Percentiles rank a stretch among this genome's conserved stretches.
Evolutionary conservation across 371 early-diverging fungal species (phyloP).

Genomic region (Enteropsectra breve): DNA sequence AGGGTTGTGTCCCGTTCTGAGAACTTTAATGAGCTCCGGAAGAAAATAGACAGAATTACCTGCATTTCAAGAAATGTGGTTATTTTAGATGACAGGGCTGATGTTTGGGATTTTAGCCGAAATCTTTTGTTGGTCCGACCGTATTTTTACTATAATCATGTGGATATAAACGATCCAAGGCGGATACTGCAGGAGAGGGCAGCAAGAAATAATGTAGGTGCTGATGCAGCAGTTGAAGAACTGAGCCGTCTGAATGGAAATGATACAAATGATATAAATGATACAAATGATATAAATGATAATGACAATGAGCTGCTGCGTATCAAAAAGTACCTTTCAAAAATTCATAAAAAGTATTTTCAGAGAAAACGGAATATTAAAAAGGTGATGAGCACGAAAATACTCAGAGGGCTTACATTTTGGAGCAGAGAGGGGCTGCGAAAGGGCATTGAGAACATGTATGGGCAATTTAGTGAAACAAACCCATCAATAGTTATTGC

Average conservation of each 20-base stretch:
- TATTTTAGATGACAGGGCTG: conserved; percentile 87
- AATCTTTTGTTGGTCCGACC: conserved; percentile 53
- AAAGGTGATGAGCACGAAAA: conserved; percentile 6
- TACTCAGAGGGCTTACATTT: not conserved
- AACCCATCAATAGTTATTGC: not conserved
- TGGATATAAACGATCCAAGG: conserved; percentile 55
- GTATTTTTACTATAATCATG: conserved; percentile 43
- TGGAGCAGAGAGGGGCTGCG: not conserved
- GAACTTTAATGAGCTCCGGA: conserved; percentile 67
- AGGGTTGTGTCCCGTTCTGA: conserved; percentile 88
- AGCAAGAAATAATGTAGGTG: not conserved
- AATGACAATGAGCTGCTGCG: conserved; percentile 9
- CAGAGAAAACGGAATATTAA: conserved; percentile 12
- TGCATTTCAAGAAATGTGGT: conserved; percentile 83
- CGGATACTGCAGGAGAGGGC: conserved; percentile 15
- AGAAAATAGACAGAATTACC: conserved; percentile 76
- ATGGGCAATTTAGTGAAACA: not conserved
- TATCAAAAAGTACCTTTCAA: not conserved
- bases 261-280: not conserved
- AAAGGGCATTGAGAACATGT: not conserved
- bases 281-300: not conserved
- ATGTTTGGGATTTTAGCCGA: conserved; percentile 71
- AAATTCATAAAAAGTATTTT: conserved; percentile 26
- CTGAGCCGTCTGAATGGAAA: not conserved
- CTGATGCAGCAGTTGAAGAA: not conserved